phyloP scores from a whole-genome alignment of 805 yeast genomes.

The Metahyphopichia silvanorum region DNA sequence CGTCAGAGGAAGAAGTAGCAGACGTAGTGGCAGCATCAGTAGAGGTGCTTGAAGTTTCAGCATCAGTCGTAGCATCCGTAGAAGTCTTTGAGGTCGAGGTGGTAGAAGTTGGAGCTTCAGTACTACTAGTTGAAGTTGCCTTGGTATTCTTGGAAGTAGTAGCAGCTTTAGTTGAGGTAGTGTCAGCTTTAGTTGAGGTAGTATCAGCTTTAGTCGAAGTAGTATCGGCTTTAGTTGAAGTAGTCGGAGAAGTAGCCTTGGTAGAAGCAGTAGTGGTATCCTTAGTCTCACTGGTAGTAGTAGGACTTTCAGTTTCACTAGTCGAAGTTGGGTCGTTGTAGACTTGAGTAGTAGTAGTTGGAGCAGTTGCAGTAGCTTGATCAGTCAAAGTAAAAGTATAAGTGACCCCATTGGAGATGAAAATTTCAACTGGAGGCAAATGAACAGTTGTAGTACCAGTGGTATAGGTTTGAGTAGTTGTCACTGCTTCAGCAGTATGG shows the following conservation, averaged over 20 bases:
- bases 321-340: slow-evolving; percentile 18
- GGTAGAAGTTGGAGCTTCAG: slow-evolving; percentile 9
- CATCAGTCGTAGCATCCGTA: slow-evolving; percentile 20
- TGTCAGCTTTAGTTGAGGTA: slow-evolving; percentile 11
- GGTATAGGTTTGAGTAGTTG: slow-evolving; percentile 36
- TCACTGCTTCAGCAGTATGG: slow-evolving; percentile 55
- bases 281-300: slow-evolving; percentile 9
- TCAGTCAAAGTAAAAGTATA: slow-evolving; percentile 44
- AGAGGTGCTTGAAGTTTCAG: slow-evolving; percentile 17
- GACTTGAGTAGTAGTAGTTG: slow-evolving; percentile 30
- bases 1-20: slow-evolving; percentile 8
- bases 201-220: slow-evolving; percentile 9
- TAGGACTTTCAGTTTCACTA: slow-evolving; percentile 2
- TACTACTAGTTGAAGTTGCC: slow-evolving; percentile 7
- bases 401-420: slow-evolving; percentile 50
- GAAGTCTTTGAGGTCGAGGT: slow-evolving; percentile 14
- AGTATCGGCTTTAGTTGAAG: slow-evolving; percentile 9
- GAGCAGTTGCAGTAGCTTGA: slow-evolving; percentile 28
- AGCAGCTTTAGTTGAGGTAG: slow-evolving; percentile 21
- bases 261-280: slow-evolving; percentile 8
- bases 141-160: slow-evolving; percentile 31
- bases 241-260: slow-evolving; percentile 20
- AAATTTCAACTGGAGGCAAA: slow-evolving; percentile 51
- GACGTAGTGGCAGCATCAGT: slow-evolving; percentile 18
- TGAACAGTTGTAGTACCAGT: slow-evolving; percentile 49